Percentiles rank a stretch among this genome's conserved stretches.
phyloP scores from a whole-genome alignment of 306 rosid species.

The Gleditsia sinensis region DNA sequence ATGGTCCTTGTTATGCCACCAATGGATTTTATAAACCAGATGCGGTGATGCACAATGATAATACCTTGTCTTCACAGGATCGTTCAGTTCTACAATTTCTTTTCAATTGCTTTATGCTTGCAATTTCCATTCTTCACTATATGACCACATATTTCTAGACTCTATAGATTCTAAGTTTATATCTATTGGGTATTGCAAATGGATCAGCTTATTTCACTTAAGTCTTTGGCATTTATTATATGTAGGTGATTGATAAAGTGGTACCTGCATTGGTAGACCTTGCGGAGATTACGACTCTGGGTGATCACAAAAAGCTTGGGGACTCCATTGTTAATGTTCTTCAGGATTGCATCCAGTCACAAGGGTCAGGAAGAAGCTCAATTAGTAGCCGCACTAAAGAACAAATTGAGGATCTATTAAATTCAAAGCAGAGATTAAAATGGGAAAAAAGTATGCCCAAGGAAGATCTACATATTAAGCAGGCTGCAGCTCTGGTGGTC shows the following conservation, averaged over 20 bases:
- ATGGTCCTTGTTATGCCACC: slow-evolving; percentile 1
- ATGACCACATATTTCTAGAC: background rate
- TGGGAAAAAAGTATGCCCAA: slow-evolving; percentile 98
- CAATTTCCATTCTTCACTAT: slow-evolving; percentile 2
- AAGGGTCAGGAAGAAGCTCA: slow-evolving; percentile 73
- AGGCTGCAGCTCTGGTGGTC: slow-evolving; percentile 96
- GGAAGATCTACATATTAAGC: slow-evolving; percentile 97
- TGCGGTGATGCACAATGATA: background rate
- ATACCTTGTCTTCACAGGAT: background rate
- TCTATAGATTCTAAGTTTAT: background rate
- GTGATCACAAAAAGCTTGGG: slow-evolving; percentile 92
- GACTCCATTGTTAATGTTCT: slow-evolving; percentile 82
- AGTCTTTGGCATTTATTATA: slow-evolving; percentile 23
- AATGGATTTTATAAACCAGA: slow-evolving; percentile 6
- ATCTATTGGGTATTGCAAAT: slow-evolving; percentile 16
- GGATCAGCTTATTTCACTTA: slow-evolving; percentile 16
- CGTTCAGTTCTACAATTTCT: slow-evolving; percentile 3
- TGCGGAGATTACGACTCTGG: slow-evolving; percentile 83
- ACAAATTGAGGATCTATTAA: slow-evolving; percentile 79
- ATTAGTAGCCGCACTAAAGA: slow-evolving; percentile 66
- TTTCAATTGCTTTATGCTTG: background rate
- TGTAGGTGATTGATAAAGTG: slow-evolving; percentile 89
- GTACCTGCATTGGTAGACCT: slow-evolving; percentile 92
- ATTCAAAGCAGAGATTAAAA: slow-evolving; percentile 77
- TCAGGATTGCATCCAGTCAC: slow-evolving; percentile 84